These are phyloP conservation scores for Domatiomyces catenatus DNA, from an alignment of 2,329 filamentous ascomycete species.

Conservation along the genomic window DNA sequence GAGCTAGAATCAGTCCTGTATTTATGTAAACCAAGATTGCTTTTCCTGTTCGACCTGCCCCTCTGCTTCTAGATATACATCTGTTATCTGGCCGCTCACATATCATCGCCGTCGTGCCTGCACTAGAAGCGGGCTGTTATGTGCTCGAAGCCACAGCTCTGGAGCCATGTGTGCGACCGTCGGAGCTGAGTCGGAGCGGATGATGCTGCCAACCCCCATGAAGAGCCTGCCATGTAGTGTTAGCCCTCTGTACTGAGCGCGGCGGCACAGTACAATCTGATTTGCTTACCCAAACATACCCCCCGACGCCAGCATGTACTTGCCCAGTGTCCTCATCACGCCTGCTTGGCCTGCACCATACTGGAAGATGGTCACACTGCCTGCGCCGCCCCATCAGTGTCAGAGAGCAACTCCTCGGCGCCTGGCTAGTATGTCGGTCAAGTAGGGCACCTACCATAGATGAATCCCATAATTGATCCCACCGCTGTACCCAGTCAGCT, in stretches of 20 bases:
- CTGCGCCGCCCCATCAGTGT: slow-evolving; percentile 33
- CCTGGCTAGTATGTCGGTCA: not conserved
- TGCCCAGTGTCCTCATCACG: slow-evolving; percentile 82
- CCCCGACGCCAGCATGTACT: slow-evolving; percentile 91
- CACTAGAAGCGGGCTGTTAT: not conserved
- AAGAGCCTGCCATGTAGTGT: slow-evolving; percentile 51
- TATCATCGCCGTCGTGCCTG: not conserved
- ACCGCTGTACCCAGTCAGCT: slow-evolving; percentile 49
- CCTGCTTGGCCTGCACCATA: slow-evolving; percentile 88
- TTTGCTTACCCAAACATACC: slow-evolving; percentile 75
- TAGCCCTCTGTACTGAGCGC: slow-evolving; percentile 2
- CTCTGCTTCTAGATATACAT: not conserved
- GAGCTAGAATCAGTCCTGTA: not conserved
- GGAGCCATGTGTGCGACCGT: slow-evolving; percentile 36
- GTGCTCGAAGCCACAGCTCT: not conserved
- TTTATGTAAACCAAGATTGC: not conserved
- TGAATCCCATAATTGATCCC: slow-evolving; percentile 91
- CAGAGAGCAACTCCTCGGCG: slow-evolving; percentile 1
- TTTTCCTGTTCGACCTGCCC: not conserved
- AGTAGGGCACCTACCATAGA: slow-evolving; percentile 55
- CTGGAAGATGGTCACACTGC: slow-evolving; percentile 85
- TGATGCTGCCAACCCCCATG: slow-evolving; percentile 96
- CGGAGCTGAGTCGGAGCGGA: slow-evolving; percentile 75
- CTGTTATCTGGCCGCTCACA: not conserved
- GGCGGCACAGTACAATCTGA: slow-evolving; percentile 23